Evolutionary conservation across 2,329 filamentous ascomycete species (phyloP).

Genomic region (Epichloe typhina): DNA sequence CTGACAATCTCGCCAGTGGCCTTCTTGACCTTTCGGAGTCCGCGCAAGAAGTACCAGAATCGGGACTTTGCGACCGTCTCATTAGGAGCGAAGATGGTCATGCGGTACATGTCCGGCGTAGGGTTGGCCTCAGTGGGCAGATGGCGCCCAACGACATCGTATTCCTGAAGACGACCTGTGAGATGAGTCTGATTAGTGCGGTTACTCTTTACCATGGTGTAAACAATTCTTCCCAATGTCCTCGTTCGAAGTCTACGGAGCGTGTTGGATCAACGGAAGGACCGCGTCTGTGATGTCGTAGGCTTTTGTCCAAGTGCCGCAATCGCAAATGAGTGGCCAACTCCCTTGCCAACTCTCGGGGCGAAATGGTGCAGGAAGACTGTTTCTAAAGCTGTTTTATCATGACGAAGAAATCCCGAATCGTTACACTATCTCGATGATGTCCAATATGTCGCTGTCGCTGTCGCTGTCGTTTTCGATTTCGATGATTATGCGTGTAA

Average conservation of each 20-base stretch:
- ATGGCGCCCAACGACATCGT: conserved; percentile 99
- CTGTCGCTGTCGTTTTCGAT: not conserved
- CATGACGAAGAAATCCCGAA: too few species aligned
- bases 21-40: conserved; percentile 99
- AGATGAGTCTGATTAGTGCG: conserved; percentile 1
- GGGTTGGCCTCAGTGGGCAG: conserved; percentile 96
- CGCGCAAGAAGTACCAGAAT: conserved; percentile 99
- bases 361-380: too few species aligned
- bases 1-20: conserved; percentile 97
- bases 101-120: conserved; percentile 97
- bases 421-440: not conserved
- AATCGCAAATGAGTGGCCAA: not conserved
- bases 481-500: not conserved
- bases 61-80: conserved; percentile 97
- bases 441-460: not conserved
- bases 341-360: not conserved
- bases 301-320: not conserved
- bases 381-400: too few species aligned
- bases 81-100: conserved; percentile 99
- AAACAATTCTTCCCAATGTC: too few species aligned
- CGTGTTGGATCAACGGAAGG: not conserved
- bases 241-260: not conserved
- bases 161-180: conserved; percentile 97
- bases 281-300: not conserved
- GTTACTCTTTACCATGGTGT: not conserved